Conservation (phyloP, 2,329 filamentous ascomycete species). For the Colletotrichum godetiae region DNA sequence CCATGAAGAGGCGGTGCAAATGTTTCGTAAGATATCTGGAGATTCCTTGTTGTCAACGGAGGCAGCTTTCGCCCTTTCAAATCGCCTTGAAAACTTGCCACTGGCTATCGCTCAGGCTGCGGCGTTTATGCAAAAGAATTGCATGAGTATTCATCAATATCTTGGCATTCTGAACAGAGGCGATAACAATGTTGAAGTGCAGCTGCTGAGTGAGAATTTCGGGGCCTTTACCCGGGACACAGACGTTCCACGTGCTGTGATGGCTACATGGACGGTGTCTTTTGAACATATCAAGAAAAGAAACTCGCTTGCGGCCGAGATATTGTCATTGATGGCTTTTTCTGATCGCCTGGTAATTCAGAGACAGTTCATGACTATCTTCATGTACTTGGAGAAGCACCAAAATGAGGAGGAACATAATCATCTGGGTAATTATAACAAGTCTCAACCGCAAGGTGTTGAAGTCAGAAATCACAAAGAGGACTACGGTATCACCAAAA, state of each 20-base stretch:
- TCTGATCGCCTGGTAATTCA: conserved; percentile 47
- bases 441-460: no score
- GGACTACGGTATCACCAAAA: no score
- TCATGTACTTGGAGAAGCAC: neutral
- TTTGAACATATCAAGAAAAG: conserved; percentile 47
- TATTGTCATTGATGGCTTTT: conserved; percentile 47
- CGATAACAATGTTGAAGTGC: conserved; percentile 37
- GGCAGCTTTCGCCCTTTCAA: conserved; percentile 36
- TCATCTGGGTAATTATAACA: no score
- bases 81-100: conserved; percentile 45
- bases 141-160: conserved; percentile 41
- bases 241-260: conserved; percentile 39
- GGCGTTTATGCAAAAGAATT: conserved; percentile 48
- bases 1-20: conserved; percentile 39
- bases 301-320: conserved; percentile 40
- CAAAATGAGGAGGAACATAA: no score
- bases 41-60: conserved; percentile 11
- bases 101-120: conserved; percentile 49
- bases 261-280: conserved; percentile 47
- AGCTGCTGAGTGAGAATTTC: conserved; percentile 37
- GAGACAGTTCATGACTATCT: conserved; percentile 37
- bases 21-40: conserved; percentile 39
- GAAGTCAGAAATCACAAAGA: no score
- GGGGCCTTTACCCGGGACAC: conserved; percentile 43
- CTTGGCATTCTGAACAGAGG: conserved; percentile 40